phyloP scores from a whole-genome alignment of 495 filamentous ascomycete species.

The Saxispiralis lemnorum region DNA sequence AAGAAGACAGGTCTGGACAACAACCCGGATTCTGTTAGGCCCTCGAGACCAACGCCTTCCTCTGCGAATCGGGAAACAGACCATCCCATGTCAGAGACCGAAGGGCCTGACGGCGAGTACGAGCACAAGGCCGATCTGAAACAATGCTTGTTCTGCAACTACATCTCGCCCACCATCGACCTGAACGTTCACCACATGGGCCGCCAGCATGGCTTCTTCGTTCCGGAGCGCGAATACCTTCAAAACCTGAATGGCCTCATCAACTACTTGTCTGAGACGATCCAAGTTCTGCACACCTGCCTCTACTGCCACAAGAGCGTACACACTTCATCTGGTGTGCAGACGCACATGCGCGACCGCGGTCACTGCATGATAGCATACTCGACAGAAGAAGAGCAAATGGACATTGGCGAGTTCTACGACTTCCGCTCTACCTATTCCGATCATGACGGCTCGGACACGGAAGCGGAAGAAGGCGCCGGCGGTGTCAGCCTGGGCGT shows the following conservation, averaged over 20 bases:
- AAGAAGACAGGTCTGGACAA: constrained; percentile 57
- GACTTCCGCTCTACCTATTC: constrained; percentile 93
- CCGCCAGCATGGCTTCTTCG: constrained; percentile 85
- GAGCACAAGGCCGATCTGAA: constrained; percentile 27
- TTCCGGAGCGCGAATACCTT: constrained; percentile 72
- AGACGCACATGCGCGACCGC: constrained; percentile 94
- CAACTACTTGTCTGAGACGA: constrained; percentile 54
- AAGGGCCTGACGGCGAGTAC: constrained; percentile 17
- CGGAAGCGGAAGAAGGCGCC: constrained; percentile 27
- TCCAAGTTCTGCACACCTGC: constrained; percentile 60
- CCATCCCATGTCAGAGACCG: constrained; percentile 21
- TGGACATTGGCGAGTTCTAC: constrained; percentile 95
- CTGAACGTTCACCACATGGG: constrained; percentile 78
- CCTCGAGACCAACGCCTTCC: constrained; percentile 38
- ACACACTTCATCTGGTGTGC: constrained; percentile 52
- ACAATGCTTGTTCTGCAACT: constrained; percentile 81
- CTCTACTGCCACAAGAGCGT: constrained; percentile 67
- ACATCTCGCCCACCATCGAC: constrained; percentile 48
- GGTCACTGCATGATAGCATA: constrained; percentile 94
- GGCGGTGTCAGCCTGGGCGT: constrained; percentile 43
- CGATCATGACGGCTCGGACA: constrained; percentile 37
- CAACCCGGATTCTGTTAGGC: constrained; percentile 28
- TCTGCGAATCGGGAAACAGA: constrained; percentile 26
- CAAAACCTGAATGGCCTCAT: constrained; percentile 67
- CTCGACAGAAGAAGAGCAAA: constrained; percentile 70